Evolutionary conservation across 2,329 filamentous ascomycete species (phyloP), one percentile per base, ranked within the genome.

Genomic region (Penicillium expansum): DNA sequence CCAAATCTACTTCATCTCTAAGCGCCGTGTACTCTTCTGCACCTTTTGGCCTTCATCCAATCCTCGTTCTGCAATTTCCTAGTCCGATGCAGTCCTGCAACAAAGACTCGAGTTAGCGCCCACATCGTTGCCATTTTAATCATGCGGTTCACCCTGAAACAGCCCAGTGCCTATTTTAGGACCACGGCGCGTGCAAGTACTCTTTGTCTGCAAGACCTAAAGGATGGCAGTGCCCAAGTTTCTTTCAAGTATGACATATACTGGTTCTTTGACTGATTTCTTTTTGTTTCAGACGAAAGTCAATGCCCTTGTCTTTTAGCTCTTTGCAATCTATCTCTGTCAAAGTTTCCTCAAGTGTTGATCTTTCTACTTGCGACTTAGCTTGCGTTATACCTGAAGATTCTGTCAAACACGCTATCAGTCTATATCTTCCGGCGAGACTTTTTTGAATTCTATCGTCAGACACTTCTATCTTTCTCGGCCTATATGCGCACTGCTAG

Each of bases 161-260:
- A 63, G 56, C 54, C 41, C 47, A 16, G 38, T 51, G 48, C 57
- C 65, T 68, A 65, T 68, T 69, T 62, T 67, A 58, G 60, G 66
- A 66, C 52, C 45, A 37, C 59, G 67, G 71, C 71, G 72, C 70
- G 60, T 74, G 62, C 67, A 61, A 50, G 58, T 60, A 63, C 60
- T 65, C 57, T 64, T 61, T 64, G 60, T 61, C 48, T 52, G 52
- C 49, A 56, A 62, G 62, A 59, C 57, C 51, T 55, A 45, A 57
- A 52, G 52, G 60, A 60, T 52, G 56, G 39, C 22, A 18, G 22
- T 43, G 30, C 29, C n/a, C 24, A 20, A 13, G 35, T 32, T 10
- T 32, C 48, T 47, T 47, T 47, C 18, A 47, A 47, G 47, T 52
- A 62, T 60, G 57, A 38, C 50, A 37, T 30, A 27, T 53, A 42